Percentiles rank a stretch among this genome's conserved stretches.
Conservation (phyloP, 306 rosid species). For the Cucurbita argyrosperma region DNA sequence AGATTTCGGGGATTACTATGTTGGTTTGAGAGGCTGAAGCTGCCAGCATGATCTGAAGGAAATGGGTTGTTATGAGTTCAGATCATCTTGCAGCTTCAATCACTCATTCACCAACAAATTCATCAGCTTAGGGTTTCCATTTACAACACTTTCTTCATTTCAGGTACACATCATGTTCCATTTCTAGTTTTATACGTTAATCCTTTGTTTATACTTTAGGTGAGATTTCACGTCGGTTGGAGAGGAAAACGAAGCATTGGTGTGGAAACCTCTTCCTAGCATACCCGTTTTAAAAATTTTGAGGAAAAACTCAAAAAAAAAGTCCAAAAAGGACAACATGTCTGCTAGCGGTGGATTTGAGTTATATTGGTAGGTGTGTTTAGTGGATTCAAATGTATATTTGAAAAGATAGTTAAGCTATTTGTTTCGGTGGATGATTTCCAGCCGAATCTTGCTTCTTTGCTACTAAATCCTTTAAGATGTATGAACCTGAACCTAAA, state of each 20-base stretch:
- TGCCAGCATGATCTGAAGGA: constrained; percentile 93
- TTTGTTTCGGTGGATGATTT: neutral
- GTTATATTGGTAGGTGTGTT: neutral
- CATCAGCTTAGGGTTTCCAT: neutral
- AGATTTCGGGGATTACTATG: constrained; percentile 12
- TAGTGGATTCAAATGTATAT: neutral
- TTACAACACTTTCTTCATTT: neutral
- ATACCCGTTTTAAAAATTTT: no score
- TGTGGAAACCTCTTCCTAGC: no score
- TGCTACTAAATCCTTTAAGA: no score
- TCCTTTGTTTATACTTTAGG: no score
- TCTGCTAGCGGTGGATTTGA: no score
- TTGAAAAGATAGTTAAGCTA: neutral
- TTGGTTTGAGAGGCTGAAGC: constrained; percentile 96
- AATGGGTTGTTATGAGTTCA: constrained; percentile 11
- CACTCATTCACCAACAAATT: constrained; percentile 65
- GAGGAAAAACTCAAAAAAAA: no score
- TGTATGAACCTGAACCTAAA: no score
- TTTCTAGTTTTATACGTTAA: neutral
- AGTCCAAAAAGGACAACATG: no score
- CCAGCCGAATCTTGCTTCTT: neutral
- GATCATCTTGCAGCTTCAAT: constrained; percentile 97
- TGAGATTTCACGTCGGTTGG: no score
- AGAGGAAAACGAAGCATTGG: no score
- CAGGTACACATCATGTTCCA: neutral